Percentiles rank a stretch among this genome's conserved stretches.
These are phyloP conservation scores for Phytophthora cactorum DNA, from an alignment of 352 stramenopile genomes.

Conservation along the genomic window DNA sequence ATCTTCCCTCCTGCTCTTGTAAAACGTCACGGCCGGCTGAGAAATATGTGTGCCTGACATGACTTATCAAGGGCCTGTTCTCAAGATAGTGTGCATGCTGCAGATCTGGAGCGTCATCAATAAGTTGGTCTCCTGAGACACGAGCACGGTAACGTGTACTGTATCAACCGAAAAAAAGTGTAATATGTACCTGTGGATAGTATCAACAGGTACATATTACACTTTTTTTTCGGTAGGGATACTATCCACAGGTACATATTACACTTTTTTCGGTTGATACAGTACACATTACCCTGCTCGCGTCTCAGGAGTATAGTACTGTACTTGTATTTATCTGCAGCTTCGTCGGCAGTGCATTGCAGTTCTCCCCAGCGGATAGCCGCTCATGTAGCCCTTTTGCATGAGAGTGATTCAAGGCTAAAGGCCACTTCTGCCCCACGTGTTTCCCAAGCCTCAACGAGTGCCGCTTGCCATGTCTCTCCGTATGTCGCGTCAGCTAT, in stretches of 20 bases:
- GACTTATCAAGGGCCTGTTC: constrained; percentile 5
- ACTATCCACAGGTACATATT: too few species aligned
- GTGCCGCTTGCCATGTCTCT: constrained; percentile 15
- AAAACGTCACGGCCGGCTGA: too few species aligned
- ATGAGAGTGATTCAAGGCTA: background rate
- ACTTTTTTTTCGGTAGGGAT: too few species aligned
- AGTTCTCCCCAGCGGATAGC: constrained; percentile 6
- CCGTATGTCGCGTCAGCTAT: constrained; percentile 5
- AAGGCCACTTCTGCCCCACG: constrained; percentile 7
- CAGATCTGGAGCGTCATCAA: constrained; percentile 12
- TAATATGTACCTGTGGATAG: too few species aligned
- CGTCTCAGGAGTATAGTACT: too few species aligned
- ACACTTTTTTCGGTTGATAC: too few species aligned
- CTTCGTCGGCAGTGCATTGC: background rate
- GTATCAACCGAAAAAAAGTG: too few species aligned
- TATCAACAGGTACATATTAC: too few species aligned
- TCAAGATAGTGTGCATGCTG: constrained; percentile 1
- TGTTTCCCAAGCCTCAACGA: constrained; percentile 22
- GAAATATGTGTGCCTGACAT: background rate
- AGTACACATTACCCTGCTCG: too few species aligned
- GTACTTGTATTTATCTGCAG: background rate
- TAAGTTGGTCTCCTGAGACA: background rate
- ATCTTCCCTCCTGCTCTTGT: too few species aligned
- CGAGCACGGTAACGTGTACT: background rate
- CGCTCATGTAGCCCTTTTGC: constrained; percentile 6